phyloP scores from a whole-genome alignment of 2,329 filamentous ascomycete species.

The Neonectria punicea region DNA sequence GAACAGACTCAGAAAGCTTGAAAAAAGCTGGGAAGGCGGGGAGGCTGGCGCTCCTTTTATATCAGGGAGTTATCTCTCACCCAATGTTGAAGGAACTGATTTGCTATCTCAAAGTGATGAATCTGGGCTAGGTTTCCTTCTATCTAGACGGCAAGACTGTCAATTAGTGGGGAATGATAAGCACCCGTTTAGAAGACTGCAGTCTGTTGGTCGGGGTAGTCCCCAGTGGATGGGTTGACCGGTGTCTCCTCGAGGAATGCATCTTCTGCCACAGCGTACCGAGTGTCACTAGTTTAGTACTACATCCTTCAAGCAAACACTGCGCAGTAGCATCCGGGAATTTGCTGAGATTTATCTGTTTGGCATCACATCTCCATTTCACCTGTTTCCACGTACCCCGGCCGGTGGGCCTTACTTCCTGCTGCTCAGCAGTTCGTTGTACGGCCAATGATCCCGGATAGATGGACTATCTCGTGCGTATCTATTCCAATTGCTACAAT shows the following conservation, averaged over 20 bases:
- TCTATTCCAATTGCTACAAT: too few species aligned
- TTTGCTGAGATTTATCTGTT: background rate
- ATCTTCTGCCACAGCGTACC: background rate
- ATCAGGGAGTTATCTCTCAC: background rate
- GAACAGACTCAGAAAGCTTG: background rate
- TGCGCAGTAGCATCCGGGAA: background rate
- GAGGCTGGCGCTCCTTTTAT: background rate
- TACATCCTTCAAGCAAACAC: too few species aligned
- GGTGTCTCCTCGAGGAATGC: background rate
- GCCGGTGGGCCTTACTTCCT: too few species aligned
- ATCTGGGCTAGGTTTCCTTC: background rate
- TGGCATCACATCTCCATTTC: too few species aligned
- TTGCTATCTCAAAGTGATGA: background rate
- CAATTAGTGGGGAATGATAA: slow-evolving; percentile 1
- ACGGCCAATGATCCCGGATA: background rate
- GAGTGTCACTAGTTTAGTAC: too few species aligned
- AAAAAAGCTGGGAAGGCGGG: background rate
- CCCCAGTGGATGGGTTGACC: background rate
- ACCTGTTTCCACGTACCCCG: background rate
- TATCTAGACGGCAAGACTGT: background rate
- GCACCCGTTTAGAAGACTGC: background rate
- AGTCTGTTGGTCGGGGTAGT: too few species aligned
- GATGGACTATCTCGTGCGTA: background rate
- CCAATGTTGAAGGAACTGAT: background rate
- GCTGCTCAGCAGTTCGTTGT: too few species aligned